Conservation (phyloP, 73 alveolate genomes). For the Uronychia binucleata region DNA sequence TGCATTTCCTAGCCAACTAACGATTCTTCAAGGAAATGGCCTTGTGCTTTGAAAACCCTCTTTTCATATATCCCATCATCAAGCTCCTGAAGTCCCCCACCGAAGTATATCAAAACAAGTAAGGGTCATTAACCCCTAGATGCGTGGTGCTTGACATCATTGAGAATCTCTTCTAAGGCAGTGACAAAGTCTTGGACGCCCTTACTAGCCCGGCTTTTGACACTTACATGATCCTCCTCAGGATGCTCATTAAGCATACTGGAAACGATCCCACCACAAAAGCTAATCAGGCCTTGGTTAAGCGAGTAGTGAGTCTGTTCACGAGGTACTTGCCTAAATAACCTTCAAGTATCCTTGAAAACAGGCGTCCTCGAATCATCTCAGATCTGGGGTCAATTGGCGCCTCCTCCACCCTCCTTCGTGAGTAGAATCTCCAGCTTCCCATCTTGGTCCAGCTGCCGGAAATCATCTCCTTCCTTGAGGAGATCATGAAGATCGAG, state of each 20-base stretch:
- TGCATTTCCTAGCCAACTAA: conserved; percentile 50
- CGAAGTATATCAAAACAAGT: too few relatives aligned
- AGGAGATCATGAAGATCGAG: conserved; percentile 22
- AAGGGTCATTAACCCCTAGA: too few relatives aligned
- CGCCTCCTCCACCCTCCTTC: conserved; percentile 40
- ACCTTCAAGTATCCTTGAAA: conserved; percentile 37
- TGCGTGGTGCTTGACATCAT: conserved; percentile 39
- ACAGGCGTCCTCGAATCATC: conserved; percentile 49
- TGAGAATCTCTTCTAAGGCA: conserved; percentile 43
- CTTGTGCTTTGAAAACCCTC: conserved; percentile 66
- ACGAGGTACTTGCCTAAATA: too few relatives aligned
- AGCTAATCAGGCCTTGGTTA: conserved; percentile 4
- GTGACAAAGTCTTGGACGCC: conserved; percentile 53
- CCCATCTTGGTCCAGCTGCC: conserved; percentile 43
- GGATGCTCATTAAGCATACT: conserved; percentile 50
- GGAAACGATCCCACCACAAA: conserved; percentile 32
- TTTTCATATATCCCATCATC: conserved; percentile 55
- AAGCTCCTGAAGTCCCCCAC: conserved; percentile 45
- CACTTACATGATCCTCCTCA: conserved; percentile 53
- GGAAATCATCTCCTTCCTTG: conserved; percentile 45
- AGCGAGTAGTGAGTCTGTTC: conserved; percentile 42
- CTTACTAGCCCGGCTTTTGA: conserved; percentile 61
- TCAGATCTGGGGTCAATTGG: conserved; percentile 50
- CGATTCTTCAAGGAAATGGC: conserved; percentile 60
- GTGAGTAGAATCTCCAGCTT: conserved; percentile 34